phyloP scores from a whole-genome alignment of 192 early-diverging fungal species.

The Coemansia sp. region DNA sequence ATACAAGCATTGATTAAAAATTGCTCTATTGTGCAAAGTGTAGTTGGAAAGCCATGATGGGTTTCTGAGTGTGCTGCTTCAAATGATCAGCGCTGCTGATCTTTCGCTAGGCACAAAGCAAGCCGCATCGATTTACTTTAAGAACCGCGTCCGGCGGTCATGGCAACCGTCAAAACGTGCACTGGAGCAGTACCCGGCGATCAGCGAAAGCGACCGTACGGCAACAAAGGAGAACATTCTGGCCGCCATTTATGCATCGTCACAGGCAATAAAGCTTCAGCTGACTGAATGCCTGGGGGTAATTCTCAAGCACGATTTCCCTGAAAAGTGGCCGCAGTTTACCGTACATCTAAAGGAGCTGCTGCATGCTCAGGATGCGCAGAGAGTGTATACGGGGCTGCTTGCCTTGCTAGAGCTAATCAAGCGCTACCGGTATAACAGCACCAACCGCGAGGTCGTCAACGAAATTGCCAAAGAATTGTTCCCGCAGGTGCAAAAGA shows the following conservation, averaged over 20 bases:
- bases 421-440: slow-evolving; percentile 72
- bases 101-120: slow-evolving; percentile 40
- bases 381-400: slow-evolving; percentile 73
- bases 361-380: slow-evolving; percentile 64
- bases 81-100: slow-evolving; percentile 38
- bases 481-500: slow-evolving; percentile 75
- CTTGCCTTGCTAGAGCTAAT: slow-evolving; percentile 77
- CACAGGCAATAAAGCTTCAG: slow-evolving; percentile 76
- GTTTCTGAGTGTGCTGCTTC: slow-evolving; percentile 47
- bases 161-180: slow-evolving; percentile 57
- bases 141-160: slow-evolving; percentile 72
- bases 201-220: slow-evolving; percentile 67
- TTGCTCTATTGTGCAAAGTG: slow-evolving; percentile 2
- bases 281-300: slow-evolving; percentile 72
- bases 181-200: slow-evolving; percentile 45
- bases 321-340: slow-evolving; percentile 77
- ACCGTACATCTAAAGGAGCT: slow-evolving; percentile 62
- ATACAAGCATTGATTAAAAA: background rate
- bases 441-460: slow-evolving; percentile 63
- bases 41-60: slow-evolving; percentile 53
- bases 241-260: slow-evolving; percentile 66
- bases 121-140: slow-evolving; percentile 78
- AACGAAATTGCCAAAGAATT: slow-evolving; percentile 69
- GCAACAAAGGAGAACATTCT: slow-evolving; percentile 74
- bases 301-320: slow-evolving; percentile 78